These are phyloP conservation scores for Penicillium corylophilum DNA, from an alignment of 2,329 filamentous ascomycete species.

Conservation along the genomic window DNA sequence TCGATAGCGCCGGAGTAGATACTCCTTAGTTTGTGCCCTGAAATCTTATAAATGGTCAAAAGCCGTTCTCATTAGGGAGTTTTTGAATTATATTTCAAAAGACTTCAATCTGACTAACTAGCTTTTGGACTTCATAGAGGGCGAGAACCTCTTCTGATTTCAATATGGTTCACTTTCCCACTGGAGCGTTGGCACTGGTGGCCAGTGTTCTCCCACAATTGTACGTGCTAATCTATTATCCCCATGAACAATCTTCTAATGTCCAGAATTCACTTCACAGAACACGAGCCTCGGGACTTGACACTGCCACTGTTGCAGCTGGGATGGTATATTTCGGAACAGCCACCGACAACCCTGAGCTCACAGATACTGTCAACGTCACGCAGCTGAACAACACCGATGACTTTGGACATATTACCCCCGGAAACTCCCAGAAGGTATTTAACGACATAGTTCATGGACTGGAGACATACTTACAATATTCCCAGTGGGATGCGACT, in stretches of 20 bases:
- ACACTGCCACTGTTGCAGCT: constrained; percentile 50
- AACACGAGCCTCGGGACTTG: constrained; percentile 22
- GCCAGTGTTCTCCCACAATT: constrained; percentile 23
- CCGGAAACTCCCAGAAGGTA: constrained; percentile 61
- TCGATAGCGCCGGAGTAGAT: not conserved
- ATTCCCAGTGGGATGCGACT: constrained; percentile 57
- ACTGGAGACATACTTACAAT: not conserved
- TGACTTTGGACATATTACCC: constrained; percentile 66
- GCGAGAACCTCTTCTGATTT: not conserved
- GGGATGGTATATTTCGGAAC: constrained; percentile 58
- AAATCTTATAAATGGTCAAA: no score
- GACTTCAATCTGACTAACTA: no score
- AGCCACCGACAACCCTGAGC: constrained; percentile 58
- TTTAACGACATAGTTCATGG: no score
- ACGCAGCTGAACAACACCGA: constrained; percentile 57
- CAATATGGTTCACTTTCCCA: constrained; percentile 22
- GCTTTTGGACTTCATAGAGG: no score
- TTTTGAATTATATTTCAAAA: no score
- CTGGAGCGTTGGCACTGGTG: constrained; percentile 20
- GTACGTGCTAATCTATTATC: constrained; percentile 7
- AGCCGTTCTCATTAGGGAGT: no score
- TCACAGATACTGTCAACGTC: constrained; percentile 56
- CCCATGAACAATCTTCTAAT: not conserved
- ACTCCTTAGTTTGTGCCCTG: not conserved
- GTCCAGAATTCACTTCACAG: constrained; percentile 5